phyloP scores from a whole-genome alignment of 1,284 basidiomycete species.

The Gomphus bonarii region DNA sequence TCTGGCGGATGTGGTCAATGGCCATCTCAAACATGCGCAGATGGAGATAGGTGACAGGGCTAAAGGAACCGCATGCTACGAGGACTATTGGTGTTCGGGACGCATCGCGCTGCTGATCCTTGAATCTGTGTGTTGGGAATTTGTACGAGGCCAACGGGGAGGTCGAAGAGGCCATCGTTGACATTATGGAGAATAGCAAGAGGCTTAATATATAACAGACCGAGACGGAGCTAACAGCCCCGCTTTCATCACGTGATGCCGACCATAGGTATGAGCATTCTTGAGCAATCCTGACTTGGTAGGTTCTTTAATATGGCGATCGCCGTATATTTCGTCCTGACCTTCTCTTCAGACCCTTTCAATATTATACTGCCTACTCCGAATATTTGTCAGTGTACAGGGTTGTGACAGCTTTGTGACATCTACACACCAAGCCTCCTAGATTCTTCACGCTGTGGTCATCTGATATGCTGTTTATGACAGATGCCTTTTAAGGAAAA shows the following conservation, averaged over 20 bases:
- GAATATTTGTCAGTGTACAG: no score
- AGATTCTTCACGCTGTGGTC: no score
- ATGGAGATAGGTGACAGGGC: constrained; percentile 73
- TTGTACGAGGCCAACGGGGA: constrained; percentile 28
- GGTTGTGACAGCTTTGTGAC: no score
- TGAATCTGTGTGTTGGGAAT: constrained; percentile 57
- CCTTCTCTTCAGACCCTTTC: no score
- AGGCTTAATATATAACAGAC: not conserved
- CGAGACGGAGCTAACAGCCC: not conserved
- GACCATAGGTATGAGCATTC: not conserved
- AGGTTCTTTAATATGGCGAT: no score
- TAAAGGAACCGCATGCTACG: constrained; percentile 76
- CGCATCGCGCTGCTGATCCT: constrained; percentile 45
- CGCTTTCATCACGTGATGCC: not conserved
- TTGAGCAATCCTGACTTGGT: no score
- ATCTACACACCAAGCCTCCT: no score
- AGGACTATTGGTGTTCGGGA: constrained; percentile 64
- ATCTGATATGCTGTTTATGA: no score
- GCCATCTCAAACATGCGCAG: constrained; percentile 99
- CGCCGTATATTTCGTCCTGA: no score
- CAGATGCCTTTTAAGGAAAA: no score
- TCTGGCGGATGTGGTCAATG: constrained; percentile 87
- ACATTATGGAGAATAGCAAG: not conserved
- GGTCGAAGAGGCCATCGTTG: not conserved
- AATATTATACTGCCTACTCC: no score